phyloP scores from a whole-genome alignment of 169 alveolate species.

The Eimeria tenella region DNA sequence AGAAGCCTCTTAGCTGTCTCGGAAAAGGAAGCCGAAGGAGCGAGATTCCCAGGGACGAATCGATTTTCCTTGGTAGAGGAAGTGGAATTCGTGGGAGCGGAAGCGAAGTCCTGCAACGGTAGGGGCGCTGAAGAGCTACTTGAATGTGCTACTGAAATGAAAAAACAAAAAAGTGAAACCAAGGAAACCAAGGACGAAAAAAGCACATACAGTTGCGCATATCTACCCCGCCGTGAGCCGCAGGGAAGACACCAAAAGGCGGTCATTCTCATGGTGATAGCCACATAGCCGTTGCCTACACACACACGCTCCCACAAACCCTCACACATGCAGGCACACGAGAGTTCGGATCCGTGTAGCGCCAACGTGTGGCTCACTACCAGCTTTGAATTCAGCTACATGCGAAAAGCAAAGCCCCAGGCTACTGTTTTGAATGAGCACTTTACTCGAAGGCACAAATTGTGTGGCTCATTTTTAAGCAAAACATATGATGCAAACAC shows the following conservation, averaged over 20 bases:
- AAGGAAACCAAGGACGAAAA: neutral
- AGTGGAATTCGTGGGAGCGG: neutral
- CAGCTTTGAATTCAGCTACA: no score
- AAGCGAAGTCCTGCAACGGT: neutral
- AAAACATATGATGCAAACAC: no score
- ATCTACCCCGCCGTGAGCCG: constrained; percentile 35
- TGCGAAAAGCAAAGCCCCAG: no score
- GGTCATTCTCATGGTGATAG: constrained; percentile 41
- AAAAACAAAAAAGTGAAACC: neutral
- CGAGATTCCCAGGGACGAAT: neutral
- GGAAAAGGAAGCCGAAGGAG: neutral
- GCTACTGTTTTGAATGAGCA: no score
- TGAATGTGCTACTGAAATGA: neutral
- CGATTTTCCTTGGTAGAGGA: neutral
- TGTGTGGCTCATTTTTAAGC: no score
- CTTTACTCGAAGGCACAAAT: no score
- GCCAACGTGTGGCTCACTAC: no score
- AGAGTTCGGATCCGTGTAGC: no score
- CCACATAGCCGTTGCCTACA: constrained; percentile 62
- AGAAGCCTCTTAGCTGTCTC: constrained; percentile 43
- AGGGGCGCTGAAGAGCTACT: constrained; percentile 34
- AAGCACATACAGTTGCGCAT: neutral
- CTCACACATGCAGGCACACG: neutral
- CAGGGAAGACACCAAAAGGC: constrained; percentile 32
- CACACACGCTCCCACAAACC: neutral